phyloP scores from a whole-genome alignment of 129 eudicot species.

The Arctium minus region DNA sequence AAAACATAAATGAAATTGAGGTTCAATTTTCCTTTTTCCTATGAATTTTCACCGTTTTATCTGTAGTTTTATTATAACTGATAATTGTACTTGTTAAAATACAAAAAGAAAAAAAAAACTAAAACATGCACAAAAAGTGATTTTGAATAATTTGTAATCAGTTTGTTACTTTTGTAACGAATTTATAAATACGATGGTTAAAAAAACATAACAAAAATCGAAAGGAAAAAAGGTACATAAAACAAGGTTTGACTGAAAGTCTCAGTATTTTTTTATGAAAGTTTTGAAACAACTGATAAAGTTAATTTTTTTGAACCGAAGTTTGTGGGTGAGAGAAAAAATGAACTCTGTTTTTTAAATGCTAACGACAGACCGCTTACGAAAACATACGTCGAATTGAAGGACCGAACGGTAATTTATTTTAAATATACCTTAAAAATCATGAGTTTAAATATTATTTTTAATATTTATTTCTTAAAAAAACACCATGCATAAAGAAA shows the following conservation, averaged over 20 bases:
- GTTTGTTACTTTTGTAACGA: no score
- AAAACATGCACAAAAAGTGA: background rate
- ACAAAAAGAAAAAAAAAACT: background rate
- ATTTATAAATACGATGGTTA: no score
- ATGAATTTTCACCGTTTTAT: no score
- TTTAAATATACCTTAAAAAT: background rate
- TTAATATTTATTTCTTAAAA: background rate
- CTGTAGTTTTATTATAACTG: no score
- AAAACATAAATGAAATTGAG: no score
- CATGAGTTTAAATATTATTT: background rate
- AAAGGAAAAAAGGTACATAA: background rate
- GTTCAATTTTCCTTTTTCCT: no score
- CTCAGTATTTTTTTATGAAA: background rate
- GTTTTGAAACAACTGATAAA: conserved; percentile 6
- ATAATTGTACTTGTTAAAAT: no score
- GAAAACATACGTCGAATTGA: background rate
- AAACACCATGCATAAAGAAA: conserved; percentile 9
- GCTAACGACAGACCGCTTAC: background rate
- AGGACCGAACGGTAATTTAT: background rate
- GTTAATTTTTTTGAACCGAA: no score
- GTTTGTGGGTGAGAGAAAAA: no score
- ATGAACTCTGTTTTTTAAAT: background rate
- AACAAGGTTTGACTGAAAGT: conserved; percentile 3
- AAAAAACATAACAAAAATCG: background rate
- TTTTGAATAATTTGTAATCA: background rate